phyloP scores from a whole-genome alignment of 2,329 filamentous ascomycete species.

The Xylaria multiplex region DNA sequence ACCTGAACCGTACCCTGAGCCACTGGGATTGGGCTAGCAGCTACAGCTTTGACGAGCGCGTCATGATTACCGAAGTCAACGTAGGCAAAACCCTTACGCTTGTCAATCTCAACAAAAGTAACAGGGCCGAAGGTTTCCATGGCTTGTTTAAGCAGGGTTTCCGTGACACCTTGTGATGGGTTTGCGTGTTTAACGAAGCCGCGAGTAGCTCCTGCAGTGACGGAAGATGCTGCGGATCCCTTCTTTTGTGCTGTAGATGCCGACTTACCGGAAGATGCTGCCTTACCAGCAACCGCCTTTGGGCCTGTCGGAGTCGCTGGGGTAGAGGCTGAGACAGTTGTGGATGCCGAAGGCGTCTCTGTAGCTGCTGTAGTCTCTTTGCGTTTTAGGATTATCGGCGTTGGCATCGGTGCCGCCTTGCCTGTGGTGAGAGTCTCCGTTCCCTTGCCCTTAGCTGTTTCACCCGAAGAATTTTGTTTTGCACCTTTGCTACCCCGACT shows the following conservation, averaged over 20 bases:
- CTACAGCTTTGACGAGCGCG: constrained; percentile 79
- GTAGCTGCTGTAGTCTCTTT: constrained; percentile 41
- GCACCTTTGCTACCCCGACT: constrained; percentile 50
- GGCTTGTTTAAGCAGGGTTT: constrained; percentile 77
- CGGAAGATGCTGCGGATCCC: constrained; percentile 41
- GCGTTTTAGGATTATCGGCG: constrained; percentile 47
- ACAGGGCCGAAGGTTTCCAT: constrained; percentile 80
- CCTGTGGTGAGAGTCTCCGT: constrained; percentile 39
- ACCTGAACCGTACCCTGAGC: constrained; percentile 89
- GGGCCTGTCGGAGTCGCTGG: constrained; percentile 49
- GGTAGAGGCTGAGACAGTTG: constrained; percentile 43
- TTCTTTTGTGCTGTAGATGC: constrained; percentile 48
- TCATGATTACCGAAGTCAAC: constrained; percentile 84
- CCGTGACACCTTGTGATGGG: constrained; percentile 90
- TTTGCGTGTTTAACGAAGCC: constrained; percentile 87
- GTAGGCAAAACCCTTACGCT: constrained; percentile 93
- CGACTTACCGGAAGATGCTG: constrained; percentile 40
- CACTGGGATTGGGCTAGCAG: constrained; percentile 82
- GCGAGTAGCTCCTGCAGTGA: constrained; percentile 65
- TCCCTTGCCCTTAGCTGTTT: constrained; percentile 45
- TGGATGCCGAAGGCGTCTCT: constrained; percentile 39
- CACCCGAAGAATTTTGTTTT: constrained; percentile 46
- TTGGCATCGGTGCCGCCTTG: constrained; percentile 45
- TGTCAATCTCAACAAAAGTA: constrained; percentile 87
- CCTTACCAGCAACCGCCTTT: constrained; percentile 42